Percentiles rank a stretch among this genome's conserved stretches.
phyloP scores from a whole-genome alignment of 164 flowering plant genomes.

The Piper betle region DNA sequence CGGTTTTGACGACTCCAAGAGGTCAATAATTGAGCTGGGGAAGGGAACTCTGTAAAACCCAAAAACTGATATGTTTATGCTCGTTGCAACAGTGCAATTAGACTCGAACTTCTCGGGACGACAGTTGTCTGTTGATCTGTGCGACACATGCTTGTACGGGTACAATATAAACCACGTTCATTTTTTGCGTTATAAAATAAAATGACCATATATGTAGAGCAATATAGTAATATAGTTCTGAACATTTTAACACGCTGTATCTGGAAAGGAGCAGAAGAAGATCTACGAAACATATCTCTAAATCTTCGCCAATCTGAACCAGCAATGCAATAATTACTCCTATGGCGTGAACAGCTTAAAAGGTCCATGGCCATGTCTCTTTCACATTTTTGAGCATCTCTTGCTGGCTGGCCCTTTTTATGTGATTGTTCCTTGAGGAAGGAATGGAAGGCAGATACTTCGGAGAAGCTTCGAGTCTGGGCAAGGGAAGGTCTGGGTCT shows the following conservation, averaged over 20 bases:
- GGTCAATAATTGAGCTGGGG: too few relatives aligned
- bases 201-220: too few relatives aligned
- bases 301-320: slow-evolving; percentile 41
- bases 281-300: slow-evolving; percentile 1
- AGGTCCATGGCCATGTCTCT: slow-evolving; percentile 10
- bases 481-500: slow-evolving; percentile 36
- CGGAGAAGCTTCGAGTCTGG: slow-evolving; percentile 45
- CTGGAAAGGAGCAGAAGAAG: not conserved
- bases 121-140: too few relatives aligned
- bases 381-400: slow-evolving; percentile 1
- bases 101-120: too few relatives aligned
- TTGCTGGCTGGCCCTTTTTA: slow-evolving; percentile 1
- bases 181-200: too few relatives aligned
- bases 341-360: slow-evolving; percentile 9
- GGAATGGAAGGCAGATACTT: slow-evolving; percentile 49
- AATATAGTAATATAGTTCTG: not conserved
- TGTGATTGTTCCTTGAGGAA: not conserved
- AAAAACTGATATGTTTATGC: too few relatives aligned
- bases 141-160: too few relatives aligned
- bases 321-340: slow-evolving; percentile 44
- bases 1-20: too few relatives aligned
- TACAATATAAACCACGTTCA: too few relatives aligned
- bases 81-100: too few relatives aligned
- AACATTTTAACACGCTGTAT: not conserved
- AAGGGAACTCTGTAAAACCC: too few relatives aligned